Evolutionary conservation across 2,329 filamentous ascomycete genomes (phyloP), one percentile per base, ranked within the genome.

Genomic region (Alternaria postmessia): DNA sequence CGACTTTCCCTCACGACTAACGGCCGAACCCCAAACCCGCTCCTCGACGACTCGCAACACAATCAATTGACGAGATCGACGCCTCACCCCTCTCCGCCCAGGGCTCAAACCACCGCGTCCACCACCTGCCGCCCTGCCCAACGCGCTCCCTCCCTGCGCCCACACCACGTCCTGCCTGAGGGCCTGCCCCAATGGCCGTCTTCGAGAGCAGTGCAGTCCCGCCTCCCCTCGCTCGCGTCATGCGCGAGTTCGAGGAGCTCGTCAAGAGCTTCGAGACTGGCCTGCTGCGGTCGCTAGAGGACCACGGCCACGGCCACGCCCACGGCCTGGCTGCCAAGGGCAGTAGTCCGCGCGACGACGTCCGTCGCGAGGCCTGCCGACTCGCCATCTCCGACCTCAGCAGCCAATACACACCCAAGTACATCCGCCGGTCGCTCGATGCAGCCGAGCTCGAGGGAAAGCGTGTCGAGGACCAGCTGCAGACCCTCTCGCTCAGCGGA

Each of bases 161-260:
- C 30, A 26, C 55, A 34, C 57, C 61, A n/a, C 55, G 48, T 41
- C 46, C 51, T 43, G 63, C 52, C 57, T 61, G 26, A 47, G 59
- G 39, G 47, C 47, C 54, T 18, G 57, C 47, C 60, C 63, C 69
- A 65, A 75, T 75, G 74, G 73, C 72, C 63, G 62, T 66, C 41
- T 64, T 69, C 49, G 71, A 75, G 64, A 66, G 62, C 60, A 65
- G 71, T 34, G 63, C 63, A 47, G 61, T 57, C 43, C 48, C 56
- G 34, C 65, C 70, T 36, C 61, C 65, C 57, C 67, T 75, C 59
- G 69, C 67, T 41, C 72, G 69, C 30, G 68, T 75, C 28, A 72
- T 75, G 75, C 72, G 69, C 65, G 71, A 75, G 59, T 76, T 74
- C 57, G 67, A 76, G 49, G 69, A 75, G 58, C 68, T 76, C 36